phyloP scores from a whole-genome alignment of 2,329 filamentous ascomycete species.

The Myriosclerotinia scirpicola region DNA sequence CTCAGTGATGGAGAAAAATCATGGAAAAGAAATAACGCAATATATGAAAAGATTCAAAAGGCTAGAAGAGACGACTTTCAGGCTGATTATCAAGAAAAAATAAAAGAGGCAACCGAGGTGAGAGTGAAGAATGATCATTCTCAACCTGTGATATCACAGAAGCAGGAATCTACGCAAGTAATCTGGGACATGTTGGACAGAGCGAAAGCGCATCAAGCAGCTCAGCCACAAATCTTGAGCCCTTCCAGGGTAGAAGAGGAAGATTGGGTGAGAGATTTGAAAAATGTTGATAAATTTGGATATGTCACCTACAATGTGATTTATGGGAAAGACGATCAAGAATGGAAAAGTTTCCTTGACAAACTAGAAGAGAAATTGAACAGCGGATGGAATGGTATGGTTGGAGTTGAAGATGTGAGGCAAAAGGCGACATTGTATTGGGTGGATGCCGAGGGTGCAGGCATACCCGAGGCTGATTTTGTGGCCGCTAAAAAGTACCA shows the following conservation, averaged over 20 bases:
- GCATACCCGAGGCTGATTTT: background rate
- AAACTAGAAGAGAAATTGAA: background rate
- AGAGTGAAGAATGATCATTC: background rate
- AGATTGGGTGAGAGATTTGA: background rate
- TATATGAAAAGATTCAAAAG: background rate
- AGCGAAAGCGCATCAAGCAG: background rate
- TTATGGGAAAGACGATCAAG: background rate
- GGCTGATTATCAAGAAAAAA: background rate
- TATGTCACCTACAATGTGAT: background rate
- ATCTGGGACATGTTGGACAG: background rate
- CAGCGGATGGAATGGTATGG: background rate
- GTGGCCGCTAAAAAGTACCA: background rate
- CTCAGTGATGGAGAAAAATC: background rate
- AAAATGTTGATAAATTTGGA: background rate
- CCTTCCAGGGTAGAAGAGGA: background rate
- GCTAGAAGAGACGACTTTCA: background rate
- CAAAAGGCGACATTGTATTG: background rate
- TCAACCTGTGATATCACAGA: background rate
- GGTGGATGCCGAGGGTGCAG: background rate
- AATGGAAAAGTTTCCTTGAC: background rate
- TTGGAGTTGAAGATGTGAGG: background rate
- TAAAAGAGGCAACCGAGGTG: background rate
- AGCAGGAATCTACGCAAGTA: background rate
- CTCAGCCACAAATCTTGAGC: background rate
- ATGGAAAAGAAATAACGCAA: no score